phyloP scores from a whole-genome alignment of 2,329 filamentous ascomycete species.

The Alternaria conjuncta region DNA sequence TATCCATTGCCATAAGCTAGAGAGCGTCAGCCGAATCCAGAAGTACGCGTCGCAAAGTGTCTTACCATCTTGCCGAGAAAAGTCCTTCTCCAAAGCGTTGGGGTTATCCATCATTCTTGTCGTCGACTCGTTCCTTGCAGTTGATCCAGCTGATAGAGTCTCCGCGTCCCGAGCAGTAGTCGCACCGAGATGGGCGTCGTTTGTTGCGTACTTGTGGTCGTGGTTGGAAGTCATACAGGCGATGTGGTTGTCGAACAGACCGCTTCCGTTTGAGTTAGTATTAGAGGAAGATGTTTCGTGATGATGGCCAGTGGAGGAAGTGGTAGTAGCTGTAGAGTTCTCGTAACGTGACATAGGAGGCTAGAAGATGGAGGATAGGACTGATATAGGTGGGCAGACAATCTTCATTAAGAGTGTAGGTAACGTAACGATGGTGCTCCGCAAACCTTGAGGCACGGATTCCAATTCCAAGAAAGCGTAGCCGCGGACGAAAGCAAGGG shows the following conservation, averaged over 20 bases:
- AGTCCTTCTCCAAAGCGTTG: conserved; percentile 54
- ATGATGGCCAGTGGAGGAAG: not conserved
- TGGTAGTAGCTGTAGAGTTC: conserved; percentile 5
- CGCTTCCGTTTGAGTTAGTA: conserved; percentile 6
- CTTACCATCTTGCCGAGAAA: conserved; percentile 42
- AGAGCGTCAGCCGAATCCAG: not conserved
- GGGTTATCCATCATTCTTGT: conserved; percentile 25
- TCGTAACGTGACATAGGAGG: conserved; percentile 18
- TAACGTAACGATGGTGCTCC: conserved; percentile 12
- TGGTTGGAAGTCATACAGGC: conserved; percentile 23
- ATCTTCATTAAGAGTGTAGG: conserved; percentile 8
- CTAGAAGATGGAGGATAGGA: conserved; percentile 8
- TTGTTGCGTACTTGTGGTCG: conserved; percentile 15
- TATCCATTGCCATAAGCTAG: conserved; percentile 23
- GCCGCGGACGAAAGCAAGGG: conserved; percentile 33
- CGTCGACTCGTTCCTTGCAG: conserved; percentile 29
- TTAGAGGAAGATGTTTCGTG: conserved; percentile 5
- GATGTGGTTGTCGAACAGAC: conserved; percentile 17
- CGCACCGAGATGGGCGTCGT: conserved; percentile 27
- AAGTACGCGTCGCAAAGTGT: not conserved
- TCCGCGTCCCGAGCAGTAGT: conserved; percentile 30
- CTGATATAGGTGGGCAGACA: conserved; percentile 6
- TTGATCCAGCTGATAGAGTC: conserved; percentile 33
- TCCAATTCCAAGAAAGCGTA: conserved; percentile 20
- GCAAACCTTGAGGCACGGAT: conserved; percentile 21